These are phyloP conservation scores for Pilasporangium apinafurcum DNA, from an alignment of 352 stramenopile genomes.

Conservation along the genomic window DNA sequence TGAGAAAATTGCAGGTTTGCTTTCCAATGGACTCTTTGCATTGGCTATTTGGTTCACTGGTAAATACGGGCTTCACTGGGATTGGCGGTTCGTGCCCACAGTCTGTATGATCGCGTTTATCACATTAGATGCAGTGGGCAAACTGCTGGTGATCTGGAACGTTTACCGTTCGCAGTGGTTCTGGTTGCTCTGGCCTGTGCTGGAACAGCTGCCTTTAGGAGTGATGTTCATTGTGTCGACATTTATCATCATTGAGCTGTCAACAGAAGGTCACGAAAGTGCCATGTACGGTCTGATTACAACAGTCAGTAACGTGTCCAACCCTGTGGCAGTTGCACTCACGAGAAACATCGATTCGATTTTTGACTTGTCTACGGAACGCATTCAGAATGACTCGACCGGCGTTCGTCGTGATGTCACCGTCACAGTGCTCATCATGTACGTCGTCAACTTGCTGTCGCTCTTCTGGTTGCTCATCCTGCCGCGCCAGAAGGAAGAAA, in stretches of 20 bases:
- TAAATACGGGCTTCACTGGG: conserved; percentile 50
- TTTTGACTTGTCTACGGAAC: conserved; percentile 36
- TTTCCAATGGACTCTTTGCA: conserved; percentile 17
- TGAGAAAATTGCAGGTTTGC: conserved; percentile 26
- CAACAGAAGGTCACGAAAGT: conserved; percentile 47
- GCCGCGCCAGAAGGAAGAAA: conserved; percentile 58
- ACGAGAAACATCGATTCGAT: conserved; percentile 28
- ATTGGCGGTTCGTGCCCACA: conserved; percentile 35
- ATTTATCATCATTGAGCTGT: conserved; percentile 58
- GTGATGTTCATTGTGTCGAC: conserved; percentile 50
- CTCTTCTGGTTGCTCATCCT: conserved; percentile 44
- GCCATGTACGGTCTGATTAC: conserved; percentile 60
- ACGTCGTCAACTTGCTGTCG: conserved; percentile 38
- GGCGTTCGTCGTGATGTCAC: conserved; percentile 42
- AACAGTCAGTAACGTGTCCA: conserved; percentile 49
- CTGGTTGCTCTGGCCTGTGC: conserved; percentile 35
- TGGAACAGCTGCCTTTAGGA: conserved; percentile 37
- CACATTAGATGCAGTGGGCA: conserved; percentile 24
- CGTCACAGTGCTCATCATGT: conserved; percentile 45
- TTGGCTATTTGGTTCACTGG: conserved; percentile 32
- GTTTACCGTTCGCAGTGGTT: conserved; percentile 40
- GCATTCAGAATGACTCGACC: conserved; percentile 44
- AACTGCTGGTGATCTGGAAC: conserved; percentile 46
- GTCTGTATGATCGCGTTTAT: conserved; percentile 27
- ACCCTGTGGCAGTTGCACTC: conserved; percentile 33